phyloP scores from a whole-genome alignment of 2,329 filamentous ascomycete species.

The Botrytis fabae region DNA sequence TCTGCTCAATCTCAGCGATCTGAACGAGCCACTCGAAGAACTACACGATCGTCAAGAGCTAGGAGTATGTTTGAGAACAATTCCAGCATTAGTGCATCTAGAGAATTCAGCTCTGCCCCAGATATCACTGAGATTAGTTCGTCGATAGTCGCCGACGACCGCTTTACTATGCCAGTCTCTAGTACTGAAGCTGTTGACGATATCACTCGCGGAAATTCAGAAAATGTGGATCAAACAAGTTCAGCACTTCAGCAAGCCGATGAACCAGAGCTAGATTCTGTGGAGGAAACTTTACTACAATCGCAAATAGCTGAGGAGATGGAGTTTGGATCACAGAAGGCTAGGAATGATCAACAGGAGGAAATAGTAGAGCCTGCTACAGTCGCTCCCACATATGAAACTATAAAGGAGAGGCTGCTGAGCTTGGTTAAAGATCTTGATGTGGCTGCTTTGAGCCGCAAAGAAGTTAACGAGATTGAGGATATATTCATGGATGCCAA shows the following conservation, averaged over 20 bases:
- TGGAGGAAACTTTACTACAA: conserved; percentile 21
- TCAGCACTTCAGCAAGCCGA: neutral
- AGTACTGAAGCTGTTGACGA: conserved; percentile 21
- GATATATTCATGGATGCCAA: conserved; percentile 79
- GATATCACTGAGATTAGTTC: neutral
- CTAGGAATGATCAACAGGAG: neutral
- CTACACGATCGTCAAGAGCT: conserved; percentile 13
- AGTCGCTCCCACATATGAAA: conserved; percentile 40
- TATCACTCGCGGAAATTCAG: neutral
- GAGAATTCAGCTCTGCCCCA: conserved; percentile 3
- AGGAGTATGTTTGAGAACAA: conserved; percentile 23
- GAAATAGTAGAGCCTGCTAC: neutral
- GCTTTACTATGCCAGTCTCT: neutral
- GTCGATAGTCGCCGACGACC: neutral
- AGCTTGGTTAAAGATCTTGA: conserved; percentile 61
- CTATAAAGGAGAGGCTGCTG: conserved; percentile 56
- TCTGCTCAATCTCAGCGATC: neutral
- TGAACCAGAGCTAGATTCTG: conserved; percentile 6
- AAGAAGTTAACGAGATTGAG: conserved; percentile 70
- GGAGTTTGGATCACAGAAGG: conserved; percentile 2
- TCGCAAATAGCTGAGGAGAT: conserved; percentile 22
- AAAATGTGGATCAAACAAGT: neutral
- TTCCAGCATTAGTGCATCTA: neutral
- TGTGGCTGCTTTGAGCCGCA: conserved; percentile 58
- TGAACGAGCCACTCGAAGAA: conserved; percentile 7